These are phyloP conservation scores for Thuja plicata DNA, from an alignment of 83 land plant species.

Conservation along the genomic window DNA sequence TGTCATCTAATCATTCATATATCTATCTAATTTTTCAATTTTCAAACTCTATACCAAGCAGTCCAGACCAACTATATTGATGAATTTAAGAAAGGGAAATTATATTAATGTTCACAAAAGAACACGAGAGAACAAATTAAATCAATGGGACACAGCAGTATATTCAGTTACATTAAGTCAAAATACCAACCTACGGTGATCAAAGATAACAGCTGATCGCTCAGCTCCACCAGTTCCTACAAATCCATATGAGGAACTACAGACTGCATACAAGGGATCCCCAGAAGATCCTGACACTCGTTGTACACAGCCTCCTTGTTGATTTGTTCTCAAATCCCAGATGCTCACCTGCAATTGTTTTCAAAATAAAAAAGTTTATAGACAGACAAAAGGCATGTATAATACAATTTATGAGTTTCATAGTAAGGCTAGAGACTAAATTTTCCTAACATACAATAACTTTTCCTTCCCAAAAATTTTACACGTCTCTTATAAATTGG, in stretches of 20 bases:
- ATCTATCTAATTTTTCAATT: background rate
- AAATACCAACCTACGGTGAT: constrained; percentile 59
- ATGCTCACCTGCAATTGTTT: constrained; percentile 37
- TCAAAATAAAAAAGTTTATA: background rate
- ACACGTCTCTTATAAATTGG: background rate
- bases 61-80: background rate
- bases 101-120: background rate
- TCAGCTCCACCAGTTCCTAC: constrained; percentile 63
- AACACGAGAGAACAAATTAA: background rate
- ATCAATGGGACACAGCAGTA: background rate
- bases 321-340: constrained; percentile 64
- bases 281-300: constrained; percentile 53
- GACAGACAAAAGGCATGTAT: background rate
- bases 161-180: background rate
- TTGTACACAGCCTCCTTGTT: constrained; percentile 62
- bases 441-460: background rate
- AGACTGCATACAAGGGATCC: constrained; percentile 43
- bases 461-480: background rate
- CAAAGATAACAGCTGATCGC: constrained; percentile 58
- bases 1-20: background rate
- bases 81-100: background rate
- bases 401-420: background rate
- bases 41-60: background rate
- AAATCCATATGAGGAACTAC: constrained; percentile 40
- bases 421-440: background rate